Evolutionary conservation across 2,329 filamentous ascomycete species (phyloP).

Genomic region (Sarocladium brachiariae): DNA sequence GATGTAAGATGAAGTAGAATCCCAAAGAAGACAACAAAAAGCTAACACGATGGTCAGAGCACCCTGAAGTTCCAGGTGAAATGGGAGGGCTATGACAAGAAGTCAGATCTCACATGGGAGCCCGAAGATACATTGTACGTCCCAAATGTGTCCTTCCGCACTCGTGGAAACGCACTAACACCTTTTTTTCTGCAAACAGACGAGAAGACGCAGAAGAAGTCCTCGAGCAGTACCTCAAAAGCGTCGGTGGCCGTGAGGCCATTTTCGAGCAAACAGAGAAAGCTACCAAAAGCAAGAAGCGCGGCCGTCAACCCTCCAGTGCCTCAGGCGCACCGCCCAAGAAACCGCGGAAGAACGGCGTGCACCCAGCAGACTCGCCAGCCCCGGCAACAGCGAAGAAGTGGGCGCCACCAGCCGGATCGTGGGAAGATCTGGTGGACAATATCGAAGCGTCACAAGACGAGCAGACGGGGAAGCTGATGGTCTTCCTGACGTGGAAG

Average conservation of each 20-base stretch:
- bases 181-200: background rate
- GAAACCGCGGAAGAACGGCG: slow-evolving; percentile 38
- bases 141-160: too few relatives aligned
- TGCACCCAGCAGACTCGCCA: slow-evolving; percentile 41
- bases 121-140: slow-evolving; percentile 58
- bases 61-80: slow-evolving; percentile 62
- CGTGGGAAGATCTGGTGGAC: slow-evolving; percentile 69
- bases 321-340: slow-evolving; percentile 35
- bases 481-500: slow-evolving; percentile 68
- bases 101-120: slow-evolving; percentile 71
- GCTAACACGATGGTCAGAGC: slow-evolving; percentile 29
- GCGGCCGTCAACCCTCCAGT: slow-evolving; percentile 39
- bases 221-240: slow-evolving; percentile 56
- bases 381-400: slow-evolving; percentile 36
- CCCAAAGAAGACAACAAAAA: too few relatives aligned
- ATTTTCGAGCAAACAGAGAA: slow-evolving; percentile 45
- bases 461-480: slow-evolving; percentile 48
- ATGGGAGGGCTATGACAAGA: slow-evolving; percentile 71
- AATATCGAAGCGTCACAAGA: slow-evolving; percentile 68
- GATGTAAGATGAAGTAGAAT: slow-evolving; percentile 34
- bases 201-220: slow-evolving; percentile 51
- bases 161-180: too few relatives aligned
- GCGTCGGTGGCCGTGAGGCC: slow-evolving; percentile 55
- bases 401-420: slow-evolving; percentile 65
- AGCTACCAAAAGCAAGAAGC: slow-evolving; percentile 50